Percentiles rank a stretch among this genome's conserved stretches.
Conservation (phyloP, 2,329 filamentous ascomycete species). For the Hortaea sp. region DNA sequence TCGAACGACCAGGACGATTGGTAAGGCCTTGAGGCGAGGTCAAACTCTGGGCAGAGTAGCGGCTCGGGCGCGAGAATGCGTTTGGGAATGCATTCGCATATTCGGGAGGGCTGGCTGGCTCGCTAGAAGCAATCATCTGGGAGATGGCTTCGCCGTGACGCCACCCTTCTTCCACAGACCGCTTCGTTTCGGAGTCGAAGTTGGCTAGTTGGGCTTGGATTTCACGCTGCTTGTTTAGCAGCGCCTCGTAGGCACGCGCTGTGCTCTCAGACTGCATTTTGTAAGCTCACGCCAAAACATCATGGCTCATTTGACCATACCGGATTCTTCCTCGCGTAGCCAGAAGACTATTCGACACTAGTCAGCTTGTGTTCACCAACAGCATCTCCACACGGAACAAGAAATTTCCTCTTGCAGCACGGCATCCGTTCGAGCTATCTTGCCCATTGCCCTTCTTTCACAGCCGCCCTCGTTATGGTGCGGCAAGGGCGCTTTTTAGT, state of each 20-base stretch:
- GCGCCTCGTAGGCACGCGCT: slow-evolving; percentile 80
- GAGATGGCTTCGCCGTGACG: slow-evolving; percentile 72
- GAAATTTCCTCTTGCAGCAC: too few species aligned
- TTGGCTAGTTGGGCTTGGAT: slow-evolving; percentile 91
- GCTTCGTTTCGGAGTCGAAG: slow-evolving; percentile 73
- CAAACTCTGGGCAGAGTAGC: slow-evolving; percentile 82
- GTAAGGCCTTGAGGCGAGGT: slow-evolving; percentile 61
- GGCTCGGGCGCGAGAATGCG: slow-evolving; percentile 72
- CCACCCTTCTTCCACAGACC: slow-evolving; percentile 72
- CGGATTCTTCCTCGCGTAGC: slow-evolving; percentile 39
- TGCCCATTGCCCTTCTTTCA: too few species aligned
- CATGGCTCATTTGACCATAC: slow-evolving; percentile 44
- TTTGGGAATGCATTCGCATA: slow-evolving; percentile 67
- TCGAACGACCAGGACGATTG: slow-evolving; percentile 59
- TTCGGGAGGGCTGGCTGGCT: slow-evolving; percentile 93
- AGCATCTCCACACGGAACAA: too few species aligned
- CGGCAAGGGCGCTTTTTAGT: too few species aligned
- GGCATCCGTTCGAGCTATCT: too few species aligned
- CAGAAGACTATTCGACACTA: slow-evolving; percentile 1
- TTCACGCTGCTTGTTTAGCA: slow-evolving; percentile 76
- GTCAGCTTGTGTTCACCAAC: slow-evolving; percentile 2
- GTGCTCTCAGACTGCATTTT: slow-evolving; percentile 74
- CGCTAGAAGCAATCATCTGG: slow-evolving; percentile 60
- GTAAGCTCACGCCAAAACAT: background rate
- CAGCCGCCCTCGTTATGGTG: too few species aligned